A percentile compares a stretch with the other conserved stretches of the same genome.
phyloP scores from a whole-genome alignment of 169 alveolate genomes.

The Pseudocohnilembus persalinus region DNA sequence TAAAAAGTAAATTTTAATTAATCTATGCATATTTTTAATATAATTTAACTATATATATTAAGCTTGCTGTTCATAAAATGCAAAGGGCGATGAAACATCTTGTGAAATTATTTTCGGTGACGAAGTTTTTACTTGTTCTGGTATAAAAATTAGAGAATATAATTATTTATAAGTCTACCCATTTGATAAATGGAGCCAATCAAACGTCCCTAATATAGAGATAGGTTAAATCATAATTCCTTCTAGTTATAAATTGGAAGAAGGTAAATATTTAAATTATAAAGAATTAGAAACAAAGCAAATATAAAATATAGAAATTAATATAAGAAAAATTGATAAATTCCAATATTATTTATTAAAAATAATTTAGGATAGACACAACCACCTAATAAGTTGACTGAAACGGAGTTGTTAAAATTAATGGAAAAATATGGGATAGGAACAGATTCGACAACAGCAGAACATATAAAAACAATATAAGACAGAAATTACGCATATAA shows the following conservation, averaged over 20 bases:
- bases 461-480: conserved; percentile 91
- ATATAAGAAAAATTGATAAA: too few relatives aligned
- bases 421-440: conserved; percentile 98
- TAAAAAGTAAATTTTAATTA: too few relatives aligned
- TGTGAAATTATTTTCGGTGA: conserved; percentile 65
- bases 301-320: too few relatives aligned
- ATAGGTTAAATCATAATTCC: conserved; percentile 63
- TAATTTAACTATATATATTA: too few relatives aligned
- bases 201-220: conserved; percentile 77
- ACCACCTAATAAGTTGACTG: conserved; percentile 94
- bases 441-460: conserved; percentile 99
- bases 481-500: not conserved
- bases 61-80: conserved; percentile 90
- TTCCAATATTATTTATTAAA: conserved; percentile 61
- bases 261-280: conserved; percentile 27
- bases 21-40: too few relatives aligned
- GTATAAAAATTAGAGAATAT: conserved; percentile 80
- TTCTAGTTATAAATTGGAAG: not conserved
- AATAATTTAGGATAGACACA: conserved; percentile 84
- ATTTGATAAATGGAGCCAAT: conserved; percentile 80
- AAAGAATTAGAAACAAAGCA: too few relatives aligned
- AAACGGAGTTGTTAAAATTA: conserved; percentile 92
- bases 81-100: conserved; percentile 82
- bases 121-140: conserved; percentile 85
- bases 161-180: conserved; percentile 82